Conservation (phyloP, 768 basidiomycete genomes). For the Leccinum obscurum region DNA sequence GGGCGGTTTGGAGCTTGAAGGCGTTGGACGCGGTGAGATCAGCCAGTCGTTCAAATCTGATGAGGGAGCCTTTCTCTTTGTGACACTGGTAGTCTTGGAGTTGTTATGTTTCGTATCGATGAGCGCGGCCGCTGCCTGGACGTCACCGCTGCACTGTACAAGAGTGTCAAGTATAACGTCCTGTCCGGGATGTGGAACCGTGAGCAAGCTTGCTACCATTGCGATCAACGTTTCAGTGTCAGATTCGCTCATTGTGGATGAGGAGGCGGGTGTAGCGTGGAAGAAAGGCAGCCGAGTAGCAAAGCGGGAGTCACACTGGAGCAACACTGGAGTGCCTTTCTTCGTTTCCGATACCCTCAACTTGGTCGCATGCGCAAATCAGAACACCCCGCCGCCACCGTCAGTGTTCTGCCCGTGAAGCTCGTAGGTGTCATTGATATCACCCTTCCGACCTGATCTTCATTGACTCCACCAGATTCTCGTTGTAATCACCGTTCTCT, state of each 20-base stretch:
- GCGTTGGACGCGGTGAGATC: slow-evolving; percentile 15
- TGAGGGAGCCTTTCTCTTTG: slow-evolving; percentile 52
- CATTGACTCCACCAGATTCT: slow-evolving; percentile 12
- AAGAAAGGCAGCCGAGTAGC: neutral
- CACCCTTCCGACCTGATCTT: neutral
- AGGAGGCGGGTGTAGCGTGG: neutral
- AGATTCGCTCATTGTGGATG: slow-evolving; percentile 22
- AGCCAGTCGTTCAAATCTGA: slow-evolving; percentile 58
- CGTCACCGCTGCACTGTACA: slow-evolving; percentile 55
- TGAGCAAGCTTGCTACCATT: slow-evolving; percentile 61
- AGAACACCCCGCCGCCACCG: neutral
- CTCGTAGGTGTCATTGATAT: slow-evolving; percentile 13
- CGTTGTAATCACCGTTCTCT: slow-evolving; percentile 6
- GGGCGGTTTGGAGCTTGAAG: slow-evolving; percentile 23
- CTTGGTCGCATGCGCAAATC: slow-evolving; percentile 12
- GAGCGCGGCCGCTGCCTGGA: slow-evolving; percentile 46
- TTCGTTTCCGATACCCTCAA: neutral
- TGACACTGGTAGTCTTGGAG: slow-evolving; percentile 12
- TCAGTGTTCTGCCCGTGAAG: slow-evolving; percentile 1
- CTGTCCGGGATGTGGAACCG: slow-evolving; percentile 34
- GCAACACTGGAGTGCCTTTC: neutral
- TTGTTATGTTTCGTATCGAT: slow-evolving; percentile 33
- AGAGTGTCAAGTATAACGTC: slow-evolving; percentile 58
- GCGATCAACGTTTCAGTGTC: slow-evolving; percentile 74
- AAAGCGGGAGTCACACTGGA: too few relatives aligned